These are phyloP conservation scores for Pancytospora philotis DNA, from an alignment of 371 early-diverging fungal genomes.

Conservation along the genomic window DNA sequence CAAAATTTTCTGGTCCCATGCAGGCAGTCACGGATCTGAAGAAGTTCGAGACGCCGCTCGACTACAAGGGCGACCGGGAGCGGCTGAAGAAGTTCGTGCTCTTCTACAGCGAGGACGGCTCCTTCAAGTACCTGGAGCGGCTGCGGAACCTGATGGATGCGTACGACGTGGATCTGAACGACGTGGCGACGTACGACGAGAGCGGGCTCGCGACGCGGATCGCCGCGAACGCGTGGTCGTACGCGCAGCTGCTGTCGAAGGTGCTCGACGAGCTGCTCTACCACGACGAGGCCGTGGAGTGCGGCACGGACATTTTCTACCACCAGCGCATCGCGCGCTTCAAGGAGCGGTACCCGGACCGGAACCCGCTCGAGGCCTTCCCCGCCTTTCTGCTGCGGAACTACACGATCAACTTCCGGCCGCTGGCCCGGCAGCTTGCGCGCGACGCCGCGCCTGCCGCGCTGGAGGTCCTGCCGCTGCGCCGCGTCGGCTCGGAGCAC, in stretches of 20 bases:
- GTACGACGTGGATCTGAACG: constrained; percentile 48
- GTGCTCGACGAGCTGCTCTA: constrained; percentile 56
- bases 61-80: constrained; percentile 51
- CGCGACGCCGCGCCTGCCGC: constrained; percentile 21
- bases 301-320: constrained; percentile 52
- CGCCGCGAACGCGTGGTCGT: constrained; percentile 50
- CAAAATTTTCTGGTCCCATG: background rate
- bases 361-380: constrained; percentile 47
- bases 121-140: constrained; percentile 51
- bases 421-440: constrained; percentile 24
- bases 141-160: constrained; percentile 12
- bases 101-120: constrained; percentile 51
- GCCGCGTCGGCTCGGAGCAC: constrained; percentile 69
- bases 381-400: constrained; percentile 51
- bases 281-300: constrained; percentile 45
- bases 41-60: constrained; percentile 26
- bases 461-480: constrained; percentile 60
- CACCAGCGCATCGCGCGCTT: constrained; percentile 55
- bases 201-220: constrained; percentile 45
- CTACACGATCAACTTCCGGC: constrained; percentile 41
- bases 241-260: constrained; percentile 50
- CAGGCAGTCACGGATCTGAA: constrained; percentile 47
- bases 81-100: constrained; percentile 52
- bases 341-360: constrained; percentile 55
- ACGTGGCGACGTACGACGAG: constrained; percentile 54